Conservation (phyloP, 139 green algal genomes). For the Coelastrella sp. region DNA sequence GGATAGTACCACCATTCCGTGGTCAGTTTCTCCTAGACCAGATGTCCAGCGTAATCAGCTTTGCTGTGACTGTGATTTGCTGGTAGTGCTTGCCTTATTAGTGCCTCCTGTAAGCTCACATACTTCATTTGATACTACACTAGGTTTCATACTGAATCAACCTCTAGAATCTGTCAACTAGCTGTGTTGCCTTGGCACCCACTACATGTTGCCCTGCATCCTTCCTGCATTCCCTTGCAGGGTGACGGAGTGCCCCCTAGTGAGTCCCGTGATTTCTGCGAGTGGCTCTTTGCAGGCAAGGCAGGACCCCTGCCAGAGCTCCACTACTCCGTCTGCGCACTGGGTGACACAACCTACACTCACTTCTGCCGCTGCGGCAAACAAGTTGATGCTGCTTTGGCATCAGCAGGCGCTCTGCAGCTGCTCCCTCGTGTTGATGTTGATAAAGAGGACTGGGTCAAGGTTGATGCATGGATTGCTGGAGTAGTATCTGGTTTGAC, state of each 20-base stretch:
- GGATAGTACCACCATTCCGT: too few relatives aligned
- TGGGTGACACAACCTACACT: slow-evolving; percentile 89
- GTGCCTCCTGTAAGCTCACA: too few relatives aligned
- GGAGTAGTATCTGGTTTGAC: slow-evolving; percentile 59
- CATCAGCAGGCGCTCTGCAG: slow-evolving; percentile 57
- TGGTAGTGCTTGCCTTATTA: too few relatives aligned
- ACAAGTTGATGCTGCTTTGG: slow-evolving; percentile 74
- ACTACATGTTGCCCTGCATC: too few relatives aligned
- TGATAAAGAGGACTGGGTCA: slow-evolving; percentile 86
- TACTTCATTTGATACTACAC: too few relatives aligned
- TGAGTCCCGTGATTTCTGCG: slow-evolving; percentile 88
- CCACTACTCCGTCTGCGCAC: slow-evolving; percentile 79
- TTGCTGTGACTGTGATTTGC: too few relatives aligned
- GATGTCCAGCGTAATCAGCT: too few relatives aligned
- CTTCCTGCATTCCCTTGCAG: too few relatives aligned
- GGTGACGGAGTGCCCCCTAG: slow-evolving; percentile 89
- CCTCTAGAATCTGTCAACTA: too few relatives aligned
- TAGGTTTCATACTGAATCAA: too few relatives aligned
- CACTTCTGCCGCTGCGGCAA: slow-evolving; percentile 91
- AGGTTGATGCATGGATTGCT: slow-evolving; percentile 80
- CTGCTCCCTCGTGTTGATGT: slow-evolving; percentile 71
- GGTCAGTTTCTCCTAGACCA: too few relatives aligned
- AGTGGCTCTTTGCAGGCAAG: slow-evolving; percentile 76
- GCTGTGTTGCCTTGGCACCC: too few relatives aligned
- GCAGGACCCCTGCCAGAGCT: slow-evolving; percentile 58